These are phyloP conservation scores for Leccinum subgranulosum DNA, from an alignment of 768 basidiomycete genomes.

Conservation along the genomic window DNA sequence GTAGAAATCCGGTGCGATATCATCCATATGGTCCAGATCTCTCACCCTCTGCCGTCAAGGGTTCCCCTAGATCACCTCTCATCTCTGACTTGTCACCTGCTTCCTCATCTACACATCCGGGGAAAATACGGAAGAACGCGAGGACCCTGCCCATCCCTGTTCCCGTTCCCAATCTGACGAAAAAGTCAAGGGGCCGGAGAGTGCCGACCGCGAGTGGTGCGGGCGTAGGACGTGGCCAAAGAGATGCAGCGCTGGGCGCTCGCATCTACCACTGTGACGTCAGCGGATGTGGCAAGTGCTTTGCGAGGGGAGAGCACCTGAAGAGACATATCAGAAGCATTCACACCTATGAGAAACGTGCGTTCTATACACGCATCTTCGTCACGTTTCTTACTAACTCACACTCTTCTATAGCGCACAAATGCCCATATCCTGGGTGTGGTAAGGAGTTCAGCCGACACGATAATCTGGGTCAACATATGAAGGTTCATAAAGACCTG, in stretches of 20 bases:
- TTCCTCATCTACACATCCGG: conserved; percentile 22
- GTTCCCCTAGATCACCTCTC: conserved; percentile 31
- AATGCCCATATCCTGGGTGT: conserved; percentile 76
- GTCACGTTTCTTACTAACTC: conserved; percentile 10
- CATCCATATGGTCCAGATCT: conserved; percentile 29
- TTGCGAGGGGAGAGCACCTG: conserved; percentile 84
- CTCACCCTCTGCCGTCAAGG: conserved; percentile 30
- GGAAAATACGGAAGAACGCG: conserved; percentile 33
- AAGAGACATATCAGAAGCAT: conserved; percentile 87
- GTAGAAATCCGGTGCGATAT: conserved; percentile 33
- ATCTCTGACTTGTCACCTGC: conserved; percentile 29
- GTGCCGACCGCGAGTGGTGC: conserved; percentile 52
- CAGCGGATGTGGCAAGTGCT: conserved; percentile 82
- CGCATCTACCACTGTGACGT: conserved; percentile 75
- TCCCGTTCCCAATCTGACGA: conserved; percentile 66
- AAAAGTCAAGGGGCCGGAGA: conserved; percentile 65
- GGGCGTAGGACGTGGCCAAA: conserved; percentile 26
- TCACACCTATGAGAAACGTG: conserved; percentile 91
- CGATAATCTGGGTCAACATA: conserved; percentile 87
- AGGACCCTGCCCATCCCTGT: conserved; percentile 52
- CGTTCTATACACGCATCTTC: conserved; percentile 26
- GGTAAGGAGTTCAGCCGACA: conserved; percentile 83
- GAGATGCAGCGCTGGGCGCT: conserved; percentile 37
- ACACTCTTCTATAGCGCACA: conserved; percentile 53
- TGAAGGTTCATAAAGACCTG: conserved; percentile 66